A percentile compares a stretch with the other conserved stretches of the same genome.
phyloP scores from a whole-genome alignment of 768 basidiomycete species.

The Boletus vinaceobasis region DNA sequence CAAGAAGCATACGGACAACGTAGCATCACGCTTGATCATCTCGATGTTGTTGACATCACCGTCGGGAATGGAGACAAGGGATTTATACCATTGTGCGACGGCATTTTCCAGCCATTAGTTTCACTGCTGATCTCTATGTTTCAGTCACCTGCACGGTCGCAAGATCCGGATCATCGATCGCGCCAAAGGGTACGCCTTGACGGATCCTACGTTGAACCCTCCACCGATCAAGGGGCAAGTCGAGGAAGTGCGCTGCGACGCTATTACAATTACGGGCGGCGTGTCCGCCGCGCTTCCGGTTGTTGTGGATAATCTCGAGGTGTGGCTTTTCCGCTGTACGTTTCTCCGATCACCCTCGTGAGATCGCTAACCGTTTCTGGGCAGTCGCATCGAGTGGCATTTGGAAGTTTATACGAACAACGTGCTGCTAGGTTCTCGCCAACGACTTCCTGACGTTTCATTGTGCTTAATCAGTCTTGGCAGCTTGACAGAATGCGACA shows the following conservation, averaged over 20 bases:
- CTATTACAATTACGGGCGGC: slow-evolving; percentile 68
- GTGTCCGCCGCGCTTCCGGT: slow-evolving; percentile 71
- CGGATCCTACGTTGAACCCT: slow-evolving; percentile 77
- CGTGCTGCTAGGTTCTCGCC: too few relatives aligned
- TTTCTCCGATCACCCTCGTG: slow-evolving; percentile 10
- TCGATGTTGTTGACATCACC: slow-evolving; percentile 75
- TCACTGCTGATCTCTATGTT: not conserved
- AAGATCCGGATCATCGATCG: slow-evolving; percentile 78
- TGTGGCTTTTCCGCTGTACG: slow-evolving; percentile 82
- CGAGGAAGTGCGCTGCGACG: slow-evolving; percentile 94
- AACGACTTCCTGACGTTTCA: too few relatives aligned
- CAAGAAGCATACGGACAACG: slow-evolving; percentile 72
- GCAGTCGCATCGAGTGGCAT: slow-evolving; percentile 85
- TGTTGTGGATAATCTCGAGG: slow-evolving; percentile 89
- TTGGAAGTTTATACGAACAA: too few relatives aligned
- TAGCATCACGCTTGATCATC: slow-evolving; percentile 71
- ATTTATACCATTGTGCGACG: slow-evolving; percentile 78
- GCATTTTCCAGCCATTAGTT: not conserved
- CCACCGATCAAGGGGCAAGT: slow-evolving; percentile 69
- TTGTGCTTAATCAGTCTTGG: too few relatives aligned
- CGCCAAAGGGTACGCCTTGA: slow-evolving; percentile 63
- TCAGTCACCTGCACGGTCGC: slow-evolving; percentile 89
- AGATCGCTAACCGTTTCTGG: not conserved
- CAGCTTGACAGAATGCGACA: too few relatives aligned
- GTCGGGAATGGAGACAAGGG: slow-evolving; percentile 69